Percentiles rank a stretch among this genome's conserved stretches.
These are phyloP conservation scores for Mycena capillaripes DNA, from an alignment of 768 basidiomycete genomes.

Conservation along the genomic window DNA sequence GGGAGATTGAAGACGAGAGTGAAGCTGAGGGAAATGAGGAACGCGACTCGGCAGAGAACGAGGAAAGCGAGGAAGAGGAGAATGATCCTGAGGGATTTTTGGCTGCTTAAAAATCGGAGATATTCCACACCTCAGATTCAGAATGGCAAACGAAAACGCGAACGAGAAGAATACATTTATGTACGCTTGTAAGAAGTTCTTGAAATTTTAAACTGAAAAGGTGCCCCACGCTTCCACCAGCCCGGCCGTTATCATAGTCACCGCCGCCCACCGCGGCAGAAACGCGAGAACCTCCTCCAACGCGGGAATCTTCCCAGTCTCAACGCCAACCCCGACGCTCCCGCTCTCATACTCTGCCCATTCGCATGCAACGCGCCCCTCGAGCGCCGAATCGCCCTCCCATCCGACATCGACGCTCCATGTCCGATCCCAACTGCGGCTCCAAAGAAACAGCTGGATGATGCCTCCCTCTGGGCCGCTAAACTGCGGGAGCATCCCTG, in stretches of 20 bases:
- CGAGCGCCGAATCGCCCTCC: conserved; percentile 43
- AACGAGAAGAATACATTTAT: no score
- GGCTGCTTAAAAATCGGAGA: no score
- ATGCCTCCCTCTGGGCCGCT: conserved; percentile 39
- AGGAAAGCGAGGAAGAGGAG: no score
- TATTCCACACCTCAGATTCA: no score
- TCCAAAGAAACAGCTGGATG: conserved; percentile 70
- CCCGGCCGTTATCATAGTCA: conserved; percentile 67
- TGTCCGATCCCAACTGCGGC: conserved; percentile 67
- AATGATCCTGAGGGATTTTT: no score
- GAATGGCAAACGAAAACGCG: no score
- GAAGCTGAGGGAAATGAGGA: no score
- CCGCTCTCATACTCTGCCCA: conserved; percentile 80
- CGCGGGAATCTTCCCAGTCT: conserved; percentile 73
- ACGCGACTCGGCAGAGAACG: no score
- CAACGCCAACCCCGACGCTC: conserved; percentile 61
- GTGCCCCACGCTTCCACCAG: conserved; percentile 64
- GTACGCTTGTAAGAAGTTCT: no score
- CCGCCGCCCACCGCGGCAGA: conserved; percentile 77
- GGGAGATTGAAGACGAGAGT: background rate
- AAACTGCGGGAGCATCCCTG: conserved; percentile 57
- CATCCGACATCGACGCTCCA: conserved; percentile 70
- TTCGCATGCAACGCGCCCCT: conserved; percentile 69
- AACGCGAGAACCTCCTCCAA: conserved; percentile 75
- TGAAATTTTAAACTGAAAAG: conserved; percentile 8